phyloP scores from a whole-genome alignment of 768 basidiomycete genomes.

The Auricularia heimuer region DNA sequence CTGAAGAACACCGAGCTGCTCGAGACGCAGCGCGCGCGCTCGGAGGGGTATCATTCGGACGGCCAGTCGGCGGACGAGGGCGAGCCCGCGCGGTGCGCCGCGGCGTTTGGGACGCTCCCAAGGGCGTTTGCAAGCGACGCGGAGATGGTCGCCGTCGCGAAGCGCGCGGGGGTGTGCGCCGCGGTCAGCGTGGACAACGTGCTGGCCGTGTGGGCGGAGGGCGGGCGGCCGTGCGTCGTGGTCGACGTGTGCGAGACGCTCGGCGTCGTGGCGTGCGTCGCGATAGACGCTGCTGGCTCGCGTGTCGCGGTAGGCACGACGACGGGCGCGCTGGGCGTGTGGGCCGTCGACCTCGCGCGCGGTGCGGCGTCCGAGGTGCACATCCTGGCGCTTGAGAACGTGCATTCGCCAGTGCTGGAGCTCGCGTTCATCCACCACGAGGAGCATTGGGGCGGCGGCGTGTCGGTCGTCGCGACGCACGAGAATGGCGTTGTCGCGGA shows the following conservation, averaged over 20 bases:
- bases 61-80: slow-evolving; percentile 3
- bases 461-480: slow-evolving; percentile 32
- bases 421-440: slow-evolving; percentile 34
- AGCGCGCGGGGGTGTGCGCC: slow-evolving; percentile 52
- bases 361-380: not conserved
- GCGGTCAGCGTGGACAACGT: slow-evolving; percentile 75
- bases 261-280: slow-evolving; percentile 36
- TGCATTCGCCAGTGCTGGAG: slow-evolving; percentile 41
- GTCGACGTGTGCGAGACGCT: slow-evolving; percentile 33
- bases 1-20: slow-evolving; percentile 86
- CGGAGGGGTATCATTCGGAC: slow-evolving; percentile 38
- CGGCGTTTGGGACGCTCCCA: slow-evolving; percentile 61
- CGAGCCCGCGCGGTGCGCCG: slow-evolving; percentile 6
- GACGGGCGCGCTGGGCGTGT: slow-evolving; percentile 54
- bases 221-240: slow-evolving; percentile 28
- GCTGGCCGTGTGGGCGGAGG: slow-evolving; percentile 56
- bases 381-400: slow-evolving; percentile 10
- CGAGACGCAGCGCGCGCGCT: slow-evolving; percentile 61
- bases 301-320: slow-evolving; percentile 66
- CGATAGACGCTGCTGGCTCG: slow-evolving; percentile 49
- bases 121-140: slow-evolving; percentile 76
- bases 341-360: slow-evolving; percentile 32
- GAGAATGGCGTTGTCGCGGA: slow-evolving; percentile 49
- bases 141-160: slow-evolving; percentile 65
- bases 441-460: not conserved